Base-by-base conservation (phyloP, 2,329 filamentous ascomycete genomes). In the Tolypocladium ovalisporum region DNA sequence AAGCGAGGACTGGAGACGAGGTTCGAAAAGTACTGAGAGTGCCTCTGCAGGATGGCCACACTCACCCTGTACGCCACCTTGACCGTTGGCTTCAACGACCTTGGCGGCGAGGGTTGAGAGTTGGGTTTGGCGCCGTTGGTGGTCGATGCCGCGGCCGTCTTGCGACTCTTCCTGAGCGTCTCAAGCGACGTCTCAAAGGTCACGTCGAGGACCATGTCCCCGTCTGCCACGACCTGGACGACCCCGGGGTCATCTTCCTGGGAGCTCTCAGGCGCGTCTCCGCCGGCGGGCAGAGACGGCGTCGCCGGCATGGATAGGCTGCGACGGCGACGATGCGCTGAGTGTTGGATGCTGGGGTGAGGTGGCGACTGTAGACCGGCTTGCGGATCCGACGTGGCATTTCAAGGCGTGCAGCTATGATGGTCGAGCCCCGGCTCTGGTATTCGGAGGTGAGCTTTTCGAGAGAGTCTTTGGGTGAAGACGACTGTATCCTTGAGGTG, bases 1-100 rank as follows among this genome's bases (percentile, higher is more conserved):
- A 90, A 89, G 57, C 82, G 75, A 3, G 75, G 76, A 60, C 85
- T 81, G 12, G 82, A 80, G 2, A 91, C 76, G 19, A 91, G 77
- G 57, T 82, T 83, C 57, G 77, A 78, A 67, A 91, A 91, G 69
- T 90, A 91, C 57, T 80, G 81, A 6, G 87, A 90, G 60, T 82
- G 77, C 60, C 75, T 75, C 69, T 78, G 81, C 37, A 91, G 74
- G 0, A 73, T 73, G 15, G 73, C 73, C 1, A 85, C 72, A 54
- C 79, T 77, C 49, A 88, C 86, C 32, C 87, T 79, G 65, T 86
- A 90, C 15, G 76, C 73, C 37, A 76, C 67, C 27, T 72, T 70
- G 35, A 75, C 64, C 54, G 62, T 71, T 52, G 74, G 66, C 61
- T 73, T 75, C 52, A 52, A 22, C 29, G 19, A 19, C 35, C 47